phyloP scores from a whole-genome alignment of 345 rosid species.

The Boechera retrofracta region DNA sequence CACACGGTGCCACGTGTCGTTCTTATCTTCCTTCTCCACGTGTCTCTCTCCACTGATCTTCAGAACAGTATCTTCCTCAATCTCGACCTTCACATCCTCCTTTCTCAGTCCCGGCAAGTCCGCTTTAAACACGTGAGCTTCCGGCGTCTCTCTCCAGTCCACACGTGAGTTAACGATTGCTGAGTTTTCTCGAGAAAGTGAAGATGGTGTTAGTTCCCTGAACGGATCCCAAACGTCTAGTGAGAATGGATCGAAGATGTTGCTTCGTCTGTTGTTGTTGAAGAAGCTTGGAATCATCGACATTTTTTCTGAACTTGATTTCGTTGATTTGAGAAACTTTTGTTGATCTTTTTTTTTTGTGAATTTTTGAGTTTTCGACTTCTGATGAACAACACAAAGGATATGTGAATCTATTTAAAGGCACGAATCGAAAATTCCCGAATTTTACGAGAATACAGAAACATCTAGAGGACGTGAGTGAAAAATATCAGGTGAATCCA shows the following conservation, averaged over 20 bases:
- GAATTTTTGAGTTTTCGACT: neutral
- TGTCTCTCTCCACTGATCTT: conserved; percentile 49
- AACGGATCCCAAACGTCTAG: conserved; percentile 43
- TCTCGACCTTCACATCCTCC: conserved; percentile 54
- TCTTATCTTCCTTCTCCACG: conserved; percentile 50
- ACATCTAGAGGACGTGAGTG: neutral
- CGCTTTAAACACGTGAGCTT: conserved; percentile 48
- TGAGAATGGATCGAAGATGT: conserved; percentile 47
- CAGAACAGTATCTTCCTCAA: conserved; percentile 46
- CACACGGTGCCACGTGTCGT: conserved; percentile 44
- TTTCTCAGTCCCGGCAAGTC: conserved; percentile 47
- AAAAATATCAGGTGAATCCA: conserved; percentile 17
- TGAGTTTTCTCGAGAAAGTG: conserved; percentile 8
- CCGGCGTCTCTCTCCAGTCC: conserved; percentile 47
- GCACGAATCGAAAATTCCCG: neutral
- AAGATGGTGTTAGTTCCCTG: conserved; percentile 23
- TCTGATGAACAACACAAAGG: neutral
- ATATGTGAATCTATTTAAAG: neutral
- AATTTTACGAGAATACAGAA: neutral
- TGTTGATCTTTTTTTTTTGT: neutral
- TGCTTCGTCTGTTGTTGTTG: conserved; percentile 47
- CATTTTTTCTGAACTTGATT: conserved; percentile 12
- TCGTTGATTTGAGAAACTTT: neutral
- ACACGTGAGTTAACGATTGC: conserved; percentile 46
- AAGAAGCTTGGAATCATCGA: conserved; percentile 52